Base-by-base conservation (phyloP, 139 green algal genomes). In the Haematococcus lacustris region DNA sequence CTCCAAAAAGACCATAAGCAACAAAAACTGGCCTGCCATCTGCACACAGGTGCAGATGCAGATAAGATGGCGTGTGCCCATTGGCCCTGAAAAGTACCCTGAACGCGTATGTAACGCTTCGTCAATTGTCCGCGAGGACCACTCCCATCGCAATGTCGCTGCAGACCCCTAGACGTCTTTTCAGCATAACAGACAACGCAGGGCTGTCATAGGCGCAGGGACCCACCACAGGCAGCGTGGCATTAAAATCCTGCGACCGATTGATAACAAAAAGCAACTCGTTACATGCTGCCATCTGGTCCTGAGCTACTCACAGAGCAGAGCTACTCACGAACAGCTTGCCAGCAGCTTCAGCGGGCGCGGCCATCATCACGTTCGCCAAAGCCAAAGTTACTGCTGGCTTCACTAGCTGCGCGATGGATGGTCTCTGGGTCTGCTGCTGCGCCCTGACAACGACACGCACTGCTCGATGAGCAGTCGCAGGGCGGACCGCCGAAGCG, bases 1-100 rank as follows among this genome's bases (percentile, higher is more conserved):
- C 66, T 97, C 91, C 50, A 97, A 85, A 80, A 96, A 94, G 53
- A 97, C 91, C 91, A 96, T 96, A 40, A 95, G 83, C 9, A 94
- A 76, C 43, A 96, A 82, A 79, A 96, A 93, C 86, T 96, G 75
- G 70, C 64, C 76, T 38, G 80, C 83, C 90, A 94, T 96, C 73
- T 91, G 68, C 30, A 71, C 87, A 33, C 88, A 40, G 35, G 84
- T 88, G 33, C 30, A 23, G 33, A 39, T 30, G 67, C 41, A 33
- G 39, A 6, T 5, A 40, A 62, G 2, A 40, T 34, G 51, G 38
- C 13, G 21, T 35, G 21, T 23, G 62, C 1, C 25, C 2, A 1
- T 35, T 23, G 37, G 53, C 1, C 57, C 38, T 5, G 3, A 17
- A 32, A 43, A 1, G 9, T 51, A 17, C 25, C 13, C 6, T 53